Evolutionary conservation across 2,329 filamentous ascomycete genomes (phyloP), one percentile per base, ranked within the genome.

Genomic region (Penicillium sp.): DNA sequence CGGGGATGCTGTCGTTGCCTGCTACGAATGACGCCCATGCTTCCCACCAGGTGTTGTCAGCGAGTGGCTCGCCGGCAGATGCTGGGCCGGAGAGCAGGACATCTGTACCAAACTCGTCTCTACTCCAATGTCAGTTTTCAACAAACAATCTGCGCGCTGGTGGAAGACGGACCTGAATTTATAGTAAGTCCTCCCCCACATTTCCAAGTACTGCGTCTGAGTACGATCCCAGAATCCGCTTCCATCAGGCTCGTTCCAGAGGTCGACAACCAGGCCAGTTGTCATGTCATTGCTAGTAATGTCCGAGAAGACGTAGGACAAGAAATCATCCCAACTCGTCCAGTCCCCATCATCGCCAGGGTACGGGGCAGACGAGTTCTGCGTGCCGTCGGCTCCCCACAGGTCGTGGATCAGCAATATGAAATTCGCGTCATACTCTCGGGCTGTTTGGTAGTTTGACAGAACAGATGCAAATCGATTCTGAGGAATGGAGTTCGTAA

Each of bases 221-320:
- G 59, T 47, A 3, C 75, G 65, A 7, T 55, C 56, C 66, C 72
- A 74, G 70, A 78, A 80, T 47, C 63, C 65, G 3, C 11, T 45
- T 9, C 60, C 57, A 54, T 82, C 79, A 0, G 80, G 77, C 65
- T 83, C 80, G 56, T 83, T 83, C 80, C 80, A 83, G 35, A 81
- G 74, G 52, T 83, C 81, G 9, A 78, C 65, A 0, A 78, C 68
- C 0, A 82, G 60, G 0, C 70, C 72, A 0, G 65, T 60, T 3
- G 69, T 58, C 63, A 71, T 70, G 38, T 66, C 52, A 47, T 65
- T 60, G 8, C 51, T 12, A 20, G 62, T 57, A 12, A 66, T 56
- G 42, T 67, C 65, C 11, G 55, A 35, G 35, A 65, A 56, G n/a
- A 66, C 14, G 6, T 57, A 60, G 2, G 38, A 30, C 23, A 64